Evolutionary conservation across 495 filamentous ascomycete species (phyloP).

Genomic region (Lasiosphaeris hirsuta): DNA sequence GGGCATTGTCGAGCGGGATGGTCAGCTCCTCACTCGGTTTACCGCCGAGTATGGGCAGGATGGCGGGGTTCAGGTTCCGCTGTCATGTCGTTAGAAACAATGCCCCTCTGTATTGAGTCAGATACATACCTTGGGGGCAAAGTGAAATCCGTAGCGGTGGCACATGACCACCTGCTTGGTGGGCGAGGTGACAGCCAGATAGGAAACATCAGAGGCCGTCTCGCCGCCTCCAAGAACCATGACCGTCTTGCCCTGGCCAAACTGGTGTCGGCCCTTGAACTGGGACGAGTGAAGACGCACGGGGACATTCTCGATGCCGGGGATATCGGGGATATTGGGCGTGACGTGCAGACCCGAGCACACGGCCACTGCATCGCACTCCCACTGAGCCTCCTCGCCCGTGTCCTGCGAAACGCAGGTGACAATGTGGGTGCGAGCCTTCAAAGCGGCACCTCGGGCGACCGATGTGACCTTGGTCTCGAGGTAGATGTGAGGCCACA

Average conservation of each 20-base stretch:
- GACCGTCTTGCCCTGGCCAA: slow-evolving; percentile 36
- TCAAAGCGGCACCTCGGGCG: slow-evolving; percentile 4
- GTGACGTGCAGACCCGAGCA: slow-evolving; percentile 43
- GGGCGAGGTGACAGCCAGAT: slow-evolving; percentile 37
- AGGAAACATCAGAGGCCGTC: slow-evolving; percentile 41
- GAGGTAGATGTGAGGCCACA: slow-evolving; percentile 39
- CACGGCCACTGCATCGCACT: slow-evolving; percentile 42
- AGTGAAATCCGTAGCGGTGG: slow-evolving; percentile 42
- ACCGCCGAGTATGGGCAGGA: slow-evolving; percentile 27
- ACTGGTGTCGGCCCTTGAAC: slow-evolving; percentile 39
- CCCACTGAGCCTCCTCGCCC: slow-evolving; percentile 20
- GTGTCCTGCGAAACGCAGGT: slow-evolving; percentile 10
- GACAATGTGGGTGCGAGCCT: slow-evolving; percentile 28
- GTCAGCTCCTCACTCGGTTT: slow-evolving; percentile 32
- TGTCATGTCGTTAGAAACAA: slow-evolving; percentile 4
- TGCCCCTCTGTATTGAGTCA: neutral
- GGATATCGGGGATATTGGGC: slow-evolving; percentile 37
- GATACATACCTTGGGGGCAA: slow-evolving; percentile 30
- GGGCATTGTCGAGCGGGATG: slow-evolving; percentile 40
- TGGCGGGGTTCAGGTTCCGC: slow-evolving; percentile 29
- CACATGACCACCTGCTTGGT: slow-evolving; percentile 40
- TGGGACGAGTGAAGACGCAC: slow-evolving; percentile 40
- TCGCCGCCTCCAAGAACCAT: slow-evolving; percentile 45
- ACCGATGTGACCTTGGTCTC: slow-evolving; percentile 26
- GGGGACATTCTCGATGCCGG: slow-evolving; percentile 38